Evolutionary conservation across 495 filamentous ascomycete genomes (phyloP), one percentile per base, ranked within the genome.

Genomic region (Lindgomyces ingoldianus): DNA sequence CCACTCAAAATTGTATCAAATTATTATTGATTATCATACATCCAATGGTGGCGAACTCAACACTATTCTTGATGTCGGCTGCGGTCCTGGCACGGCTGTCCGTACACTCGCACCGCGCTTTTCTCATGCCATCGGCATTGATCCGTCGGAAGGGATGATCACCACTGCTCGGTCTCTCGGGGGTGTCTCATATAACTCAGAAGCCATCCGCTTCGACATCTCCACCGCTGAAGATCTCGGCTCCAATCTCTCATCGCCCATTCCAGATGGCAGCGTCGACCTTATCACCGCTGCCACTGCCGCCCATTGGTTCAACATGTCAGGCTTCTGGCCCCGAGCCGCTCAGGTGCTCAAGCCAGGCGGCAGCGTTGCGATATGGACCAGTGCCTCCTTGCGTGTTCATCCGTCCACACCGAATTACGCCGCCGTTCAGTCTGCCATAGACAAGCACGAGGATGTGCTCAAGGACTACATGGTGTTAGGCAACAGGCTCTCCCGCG

Each of bases 261-360:
- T 68, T 25, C 14, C 4, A 27, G 76, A 69, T 27, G 57, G 24
- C 0, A 78, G 72, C 50, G 79, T 86, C 9, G 84, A 86, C 63
- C 67, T 86, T 27, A 71, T 87, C 48, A 80, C 75, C 1, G 77
- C 77, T 4, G 81, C 79, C 0, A 83, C 74, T 26, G 78, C 83
- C 0, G 79, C 81, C 8, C 85, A 87, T 65, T 88, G 84, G 84
- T 85, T 87, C 76, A 77, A 81, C 55, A 79, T 85, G 57, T 69
- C 83, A 6, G 74, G 80, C n/a, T 86, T 85, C 72, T 91, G 86
- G 83, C 73, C 74, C 0, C 77, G 76, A 11, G 75, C 85, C 22
- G 85, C 86, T 0, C 75, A 79, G n/a, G 72, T 80, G 1, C 73
- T 89, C 27, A 81, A 78, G 60, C 80, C 81, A 3, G 81, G 81